Percentiles rank a stretch among this genome's conserved stretches.
Conservation (phyloP, 2,329 filamentous ascomycete genomes). For the Botrytis fragariae region DNA sequence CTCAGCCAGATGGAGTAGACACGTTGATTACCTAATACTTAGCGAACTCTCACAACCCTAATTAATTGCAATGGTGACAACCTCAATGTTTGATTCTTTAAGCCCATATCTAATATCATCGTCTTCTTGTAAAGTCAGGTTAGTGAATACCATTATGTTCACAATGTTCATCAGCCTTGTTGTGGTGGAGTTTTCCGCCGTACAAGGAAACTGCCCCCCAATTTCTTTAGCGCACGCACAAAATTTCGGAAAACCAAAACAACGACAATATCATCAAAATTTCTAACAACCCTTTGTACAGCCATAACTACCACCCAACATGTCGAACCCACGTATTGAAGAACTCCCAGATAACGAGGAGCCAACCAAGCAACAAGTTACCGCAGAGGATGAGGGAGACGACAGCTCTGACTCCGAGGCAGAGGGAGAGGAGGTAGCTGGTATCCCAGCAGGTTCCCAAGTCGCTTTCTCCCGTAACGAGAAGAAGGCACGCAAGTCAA, state of each 20-base stretch:
- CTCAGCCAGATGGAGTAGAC: neutral
- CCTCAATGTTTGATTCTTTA: conserved; percentile 9
- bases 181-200: conserved; percentile 1
- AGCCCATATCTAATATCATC: conserved; percentile 19
- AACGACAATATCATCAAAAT: conserved; percentile 19
- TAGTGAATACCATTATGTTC: conserved; percentile 20
- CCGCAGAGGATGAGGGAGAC: conserved; percentile 70
- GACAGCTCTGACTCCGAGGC: conserved; percentile 72
- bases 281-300: conserved; percentile 32
- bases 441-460: conserved; percentile 74
- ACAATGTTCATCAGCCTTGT: conserved; percentile 10
- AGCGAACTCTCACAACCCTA: conserved; percentile 32
- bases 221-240: conserved; percentile 31
- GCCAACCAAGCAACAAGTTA: conserved; percentile 68
- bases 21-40: conserved; percentile 26
- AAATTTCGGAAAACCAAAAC: conserved; percentile 29
- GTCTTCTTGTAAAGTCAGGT: conserved; percentile 24
- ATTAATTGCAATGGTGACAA: conserved; percentile 20
- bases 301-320: conserved; percentile 53
- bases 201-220: neutral
- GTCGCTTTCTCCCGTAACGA: conserved; percentile 98
- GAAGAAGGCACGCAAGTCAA: conserved; percentile 99
- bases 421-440: conserved; percentile 69
- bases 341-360: conserved; percentile 87
- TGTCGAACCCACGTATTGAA: conserved; percentile 98